Conservation (phyloP, 371 early-diverging fungal species). For the Syncephalastrum monosporum region DNA sequence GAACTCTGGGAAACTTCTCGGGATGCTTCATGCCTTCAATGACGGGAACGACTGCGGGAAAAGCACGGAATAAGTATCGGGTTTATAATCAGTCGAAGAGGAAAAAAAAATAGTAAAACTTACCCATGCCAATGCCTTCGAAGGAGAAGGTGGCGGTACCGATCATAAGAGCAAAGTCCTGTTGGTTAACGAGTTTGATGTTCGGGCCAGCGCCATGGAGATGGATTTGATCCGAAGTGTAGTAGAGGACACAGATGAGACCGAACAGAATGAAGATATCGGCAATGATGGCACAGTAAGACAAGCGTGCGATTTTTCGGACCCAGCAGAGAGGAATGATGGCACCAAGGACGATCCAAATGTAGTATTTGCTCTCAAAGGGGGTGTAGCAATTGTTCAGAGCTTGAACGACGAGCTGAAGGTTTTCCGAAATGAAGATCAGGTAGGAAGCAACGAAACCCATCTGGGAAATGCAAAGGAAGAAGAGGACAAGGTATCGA, state of each 20-base stretch:
- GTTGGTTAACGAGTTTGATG: conserved; percentile 52
- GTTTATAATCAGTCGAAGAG: background rate
- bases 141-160: conserved; percentile 80
- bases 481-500: conserved; percentile 55
- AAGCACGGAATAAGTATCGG: conserved; percentile 1
- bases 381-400: conserved; percentile 34
- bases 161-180: conserved; percentile 67
- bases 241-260: conserved; percentile 48
- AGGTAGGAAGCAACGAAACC: conserved; percentile 52
- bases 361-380: conserved; percentile 46
- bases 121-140: conserved; percentile 75
- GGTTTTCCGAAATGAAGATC: conserved; percentile 49
- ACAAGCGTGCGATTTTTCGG: conserved; percentile 66
- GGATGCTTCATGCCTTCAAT: conserved; percentile 60
- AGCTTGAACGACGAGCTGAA: conserved; percentile 41
- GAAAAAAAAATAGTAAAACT: conserved; percentile 7
- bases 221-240: conserved; percentile 31
- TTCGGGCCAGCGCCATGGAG: conserved; percentile 39
- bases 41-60: conserved; percentile 45
- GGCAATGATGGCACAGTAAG: conserved; percentile 68
- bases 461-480: conserved; percentile 68
- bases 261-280: conserved; percentile 75
- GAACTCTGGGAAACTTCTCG: conserved; percentile 56
- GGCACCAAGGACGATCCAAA: conserved; percentile 56
- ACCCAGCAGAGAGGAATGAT: conserved; percentile 70